phyloP scores from a whole-genome alignment of 495 filamentous ascomycete species.

The Glonium stellatum region DNA sequence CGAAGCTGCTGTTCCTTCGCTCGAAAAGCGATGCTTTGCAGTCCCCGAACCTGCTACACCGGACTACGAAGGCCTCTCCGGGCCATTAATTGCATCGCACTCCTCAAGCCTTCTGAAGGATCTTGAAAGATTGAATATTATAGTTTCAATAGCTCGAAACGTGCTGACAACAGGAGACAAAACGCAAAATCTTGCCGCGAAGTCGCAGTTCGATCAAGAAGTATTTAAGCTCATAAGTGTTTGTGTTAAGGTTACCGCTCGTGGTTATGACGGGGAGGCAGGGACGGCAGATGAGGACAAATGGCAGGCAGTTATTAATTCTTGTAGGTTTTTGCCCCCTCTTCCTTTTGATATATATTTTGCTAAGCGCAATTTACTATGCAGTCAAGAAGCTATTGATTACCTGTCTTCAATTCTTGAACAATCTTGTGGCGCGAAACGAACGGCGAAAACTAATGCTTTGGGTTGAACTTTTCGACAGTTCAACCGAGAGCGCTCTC shows the following conservation, averaged over 20 bases:
- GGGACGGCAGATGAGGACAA: conserved; percentile 57
- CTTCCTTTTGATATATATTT: conserved; percentile 39
- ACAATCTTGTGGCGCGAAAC: conserved; percentile 88
- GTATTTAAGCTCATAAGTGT: conserved; percentile 77
- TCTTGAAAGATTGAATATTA: conserved; percentile 73
- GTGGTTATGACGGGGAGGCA: conserved; percentile 79
- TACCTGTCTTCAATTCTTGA: conserved; percentile 80
- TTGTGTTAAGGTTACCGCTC: conserved; percentile 79
- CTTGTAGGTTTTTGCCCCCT: conserved; percentile 28
- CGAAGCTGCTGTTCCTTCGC: conserved; percentile 33
- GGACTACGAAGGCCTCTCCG: conserved; percentile 34
- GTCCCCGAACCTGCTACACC: conserved; percentile 31
- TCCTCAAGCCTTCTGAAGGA: conserved; percentile 69
- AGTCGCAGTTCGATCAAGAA: conserved; percentile 69
- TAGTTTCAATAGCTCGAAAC: conserved; percentile 79
- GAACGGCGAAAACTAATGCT: conserved; percentile 85
- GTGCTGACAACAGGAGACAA: conserved; percentile 73
- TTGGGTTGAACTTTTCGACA: conserved; percentile 78
- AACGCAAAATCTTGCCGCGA: conserved; percentile 79
- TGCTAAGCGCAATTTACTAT: neutral
- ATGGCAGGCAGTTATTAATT: conserved; percentile 58
- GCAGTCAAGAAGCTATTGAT: conserved; percentile 82
- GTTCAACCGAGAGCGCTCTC: conserved; percentile 24
- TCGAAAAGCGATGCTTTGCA: conserved; percentile 35
- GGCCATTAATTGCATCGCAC: conserved; percentile 65